These are phyloP conservation scores for Alternaria triticina DNA, from an alignment of 2,329 filamentous ascomycete genomes.

Conservation along the genomic window DNA sequence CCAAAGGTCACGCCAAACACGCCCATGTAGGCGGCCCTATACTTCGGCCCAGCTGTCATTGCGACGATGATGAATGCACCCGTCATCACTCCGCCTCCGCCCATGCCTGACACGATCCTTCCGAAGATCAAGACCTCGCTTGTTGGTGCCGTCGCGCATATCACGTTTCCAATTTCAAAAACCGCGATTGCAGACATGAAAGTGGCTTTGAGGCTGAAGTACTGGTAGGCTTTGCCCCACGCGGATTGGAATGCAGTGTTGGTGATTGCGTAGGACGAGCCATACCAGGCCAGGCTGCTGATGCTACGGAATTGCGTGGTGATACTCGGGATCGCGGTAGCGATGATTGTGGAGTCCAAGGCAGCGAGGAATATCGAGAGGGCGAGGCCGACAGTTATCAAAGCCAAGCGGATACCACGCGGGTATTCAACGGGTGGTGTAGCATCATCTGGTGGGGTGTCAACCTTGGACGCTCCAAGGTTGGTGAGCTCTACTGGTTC, in stretches of 20 bases:
- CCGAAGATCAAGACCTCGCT: constrained; percentile 49
- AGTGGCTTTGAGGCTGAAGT: constrained; percentile 51
- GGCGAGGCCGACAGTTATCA: constrained; percentile 37
- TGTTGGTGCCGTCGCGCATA: constrained; percentile 54
- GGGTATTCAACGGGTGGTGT: constrained; percentile 16
- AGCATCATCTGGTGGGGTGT: background rate
- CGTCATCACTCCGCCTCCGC: constrained; percentile 49
- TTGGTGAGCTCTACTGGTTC: background rate
- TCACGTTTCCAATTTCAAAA: constrained; percentile 63
- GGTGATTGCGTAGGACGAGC: constrained; percentile 53
- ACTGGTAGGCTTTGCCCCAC: constrained; percentile 57
- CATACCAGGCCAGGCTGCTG: constrained; percentile 47
- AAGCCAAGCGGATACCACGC: constrained; percentile 26
- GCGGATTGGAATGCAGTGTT: constrained; percentile 54
- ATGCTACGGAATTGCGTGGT: constrained; percentile 47
- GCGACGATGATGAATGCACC: constrained; percentile 54
- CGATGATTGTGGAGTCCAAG: constrained; percentile 43
- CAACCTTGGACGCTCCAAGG: background rate
- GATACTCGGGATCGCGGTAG: constrained; percentile 47
- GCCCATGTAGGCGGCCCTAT: constrained; percentile 48
- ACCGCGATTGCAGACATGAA: constrained; percentile 51
- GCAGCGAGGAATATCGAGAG: constrained; percentile 38
- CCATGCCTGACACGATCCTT: constrained; percentile 50
- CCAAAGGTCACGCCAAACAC: constrained; percentile 48
- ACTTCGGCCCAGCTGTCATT: constrained; percentile 47